Base-by-base conservation (phyloP, 2,329 filamentous ascomycete genomes). In the Trichoderma harzianum region DNA sequence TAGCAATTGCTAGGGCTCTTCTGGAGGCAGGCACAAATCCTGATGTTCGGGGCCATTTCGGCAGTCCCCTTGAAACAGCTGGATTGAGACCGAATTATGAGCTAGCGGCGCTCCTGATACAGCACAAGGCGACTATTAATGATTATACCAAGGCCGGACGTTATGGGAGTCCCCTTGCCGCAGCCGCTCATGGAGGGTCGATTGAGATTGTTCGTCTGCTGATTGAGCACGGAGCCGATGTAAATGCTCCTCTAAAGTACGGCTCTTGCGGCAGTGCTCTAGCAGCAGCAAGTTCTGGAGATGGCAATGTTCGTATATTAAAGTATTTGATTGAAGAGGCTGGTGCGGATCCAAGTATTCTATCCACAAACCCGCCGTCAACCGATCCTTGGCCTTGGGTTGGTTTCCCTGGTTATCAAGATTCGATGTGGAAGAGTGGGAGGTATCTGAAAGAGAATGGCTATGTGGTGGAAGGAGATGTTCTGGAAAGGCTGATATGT, bases 71-170 rank as follows among this genome's bases (percentile, higher is more conserved):
- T 8, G 39, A n/a, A n/a, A 2, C 2, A 1, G 39, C 39, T 47
- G 39, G 7, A 11, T n/a, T 0, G 16, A 2, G 3, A 0, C 5
- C 6, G 7, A 2, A 10, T 2, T 43, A 43, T 21, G 43, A 14
- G 11, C 10, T 14, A 14, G 47, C 5, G 11, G 21, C 10, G 11
- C 47, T 53, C 47, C 24, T 53, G 5, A 7, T 53, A 53, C 11
- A 14, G 47, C 14, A 24, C 47, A 53, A 53, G n/a, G 5, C 21
- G 47, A 53, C 2, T 24, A 5, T 24, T 14, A 0, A 24, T 14
- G 1, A 24, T 24, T 12, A 14, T 24, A 1, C n/a, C 5, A 12
- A 0, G 2, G 7, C 10, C 7, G n/a, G 47, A 21, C 0, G 6
- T 0, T 47, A 4, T 51, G 47, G 47, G n/a, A 53, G 47, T 24